Base-by-base conservation (phyloP, 75 land plant genomes). In the Selaginella tamariscina region DNA sequence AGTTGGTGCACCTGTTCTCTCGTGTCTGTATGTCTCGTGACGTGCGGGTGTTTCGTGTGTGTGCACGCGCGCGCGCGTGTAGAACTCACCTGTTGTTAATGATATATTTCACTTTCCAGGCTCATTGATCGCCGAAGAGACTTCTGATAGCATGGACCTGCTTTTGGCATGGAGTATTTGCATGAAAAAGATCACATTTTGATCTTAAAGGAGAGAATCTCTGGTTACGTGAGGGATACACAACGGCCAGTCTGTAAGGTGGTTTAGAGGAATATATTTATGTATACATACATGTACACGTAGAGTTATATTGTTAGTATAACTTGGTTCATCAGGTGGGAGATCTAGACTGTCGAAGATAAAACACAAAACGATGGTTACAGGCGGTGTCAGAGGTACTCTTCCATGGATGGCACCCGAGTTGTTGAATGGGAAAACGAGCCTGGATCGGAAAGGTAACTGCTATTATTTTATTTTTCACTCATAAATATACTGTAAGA, bases 111-210 rank as follows among this genome's bases (percentile, higher is more conserved):
- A 22, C 24, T 13, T 32, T 54, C 27, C 74, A 88, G 93, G 86
- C 64, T 24, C 64, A 73, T 86, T 68, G 93, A 88, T 68, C 65
- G 70, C 55, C 84, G 85, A 8, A 83, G 80, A 77, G 94, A 11
- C 75, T 89, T 5, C 30, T 86, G 31, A 84, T 89, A 62, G 84
- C 89, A 86, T 89, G 94, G 94, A 89, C 79, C 74, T 11, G 94
- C 94, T 20, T 89, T 89, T 79, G 94, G 94, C 21, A 89, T 89
- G 94, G 94, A 86, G 65, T 88, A 88, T 54, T 76, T 88, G 72
- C 93, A 88, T 68, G 81, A 80, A 80, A 74, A 89, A 86, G 65
- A 86, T 89, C 20, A 22, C 94, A 89, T 64, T 89, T 89, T 67
- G 94, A 89, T 68, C 67, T 89, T 70, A 89, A 89, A 76, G 79